phyloP scores from a whole-genome alignment of 768 basidiomycete genomes.

The Suillus paluster region DNA sequence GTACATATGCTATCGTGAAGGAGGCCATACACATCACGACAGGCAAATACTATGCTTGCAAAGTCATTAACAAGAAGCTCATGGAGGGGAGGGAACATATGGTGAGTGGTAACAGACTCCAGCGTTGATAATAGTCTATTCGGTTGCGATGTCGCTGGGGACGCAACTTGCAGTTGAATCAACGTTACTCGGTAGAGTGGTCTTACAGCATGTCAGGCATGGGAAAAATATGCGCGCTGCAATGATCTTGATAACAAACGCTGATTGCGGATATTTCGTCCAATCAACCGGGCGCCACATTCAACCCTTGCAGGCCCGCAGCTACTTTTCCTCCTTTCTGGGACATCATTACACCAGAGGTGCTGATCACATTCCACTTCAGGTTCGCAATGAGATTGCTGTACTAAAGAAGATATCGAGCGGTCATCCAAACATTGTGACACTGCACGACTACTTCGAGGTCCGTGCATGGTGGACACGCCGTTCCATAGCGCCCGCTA shows the following conservation, averaged over 20 bases:
- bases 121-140: not conserved
- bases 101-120: conserved; percentile 53
- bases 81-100: conserved; percentile 99
- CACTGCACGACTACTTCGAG: conserved; percentile 96
- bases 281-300: not conserved
- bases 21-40: conserved; percentile 95
- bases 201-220: conserved; percentile 6
- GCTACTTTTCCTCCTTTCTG: conserved; percentile 13
- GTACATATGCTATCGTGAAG: conserved; percentile 94
- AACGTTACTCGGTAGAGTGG: not conserved
- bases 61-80: conserved; percentile 99
- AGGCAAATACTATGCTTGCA: conserved; percentile 95
- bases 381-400: conserved; percentile 97
- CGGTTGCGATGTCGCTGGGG: not conserved
- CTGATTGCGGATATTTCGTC: conserved; percentile 19
- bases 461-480: conserved; percentile 40
- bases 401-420: conserved; percentile 94
- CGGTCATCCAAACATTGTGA: conserved; percentile 89
- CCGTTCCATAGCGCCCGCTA: conserved; percentile 3
- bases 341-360: conserved; percentile 20
- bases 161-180: not conserved
- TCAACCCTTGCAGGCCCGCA: not conserved
- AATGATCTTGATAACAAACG: conserved; percentile 16
- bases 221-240: conserved; percentile 6
- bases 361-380: conserved; percentile 5